Evolutionary conservation across 2,329 filamentous ascomycete genomes (phyloP), one percentile per base, ranked within the genome.

Genomic region (Nemania diffusa): DNA sequence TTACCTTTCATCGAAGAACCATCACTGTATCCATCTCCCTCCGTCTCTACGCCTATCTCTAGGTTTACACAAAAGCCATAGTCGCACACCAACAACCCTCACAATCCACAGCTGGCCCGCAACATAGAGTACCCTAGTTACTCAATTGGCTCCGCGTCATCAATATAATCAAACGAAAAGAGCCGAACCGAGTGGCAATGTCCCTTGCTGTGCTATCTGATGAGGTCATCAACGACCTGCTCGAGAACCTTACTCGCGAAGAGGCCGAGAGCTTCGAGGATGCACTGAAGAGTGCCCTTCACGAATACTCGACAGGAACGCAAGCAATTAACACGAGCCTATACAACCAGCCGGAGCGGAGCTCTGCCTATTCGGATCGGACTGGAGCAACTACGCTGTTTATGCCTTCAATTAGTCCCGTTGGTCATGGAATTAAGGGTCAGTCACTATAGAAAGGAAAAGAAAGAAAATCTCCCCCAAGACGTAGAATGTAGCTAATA

Each of bases 401-500:
- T 76, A 93, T 93, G 89, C 91, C 91, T 0, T 90, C 90, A 1
- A 88, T 85, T 26, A 88, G 88, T 65, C 86, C 87, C 0, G 78
- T 81, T 7, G 88, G 87, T 29, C 89, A 92, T 69, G 90, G 88
- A 3, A 86, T 93, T 73, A 94, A 94, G 81, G 87, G 87, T 86
- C 71, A 68, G 76, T 67, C 15, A 37, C 24, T 22, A 37, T 29
- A 57, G 29, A 9, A 9, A 57, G 6, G 5, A 9, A 5, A 40
- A 40, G 3, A 3, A 22, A 9, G 4, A 11, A 34, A 42, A 20
- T 2, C 29, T 15, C 29, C 17, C 24, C n/a, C 5, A 22, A 2
- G 17, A 13, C 9, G 13, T 20, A n/a, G 11, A 5, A 48, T 20
- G 6, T 37, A 46, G 40, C 56, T 62, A 51, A 58, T 52, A 58